Base-by-base conservation (phyloP, 495 filamentous ascomycete species). In the Penicillium ucsense region DNA sequence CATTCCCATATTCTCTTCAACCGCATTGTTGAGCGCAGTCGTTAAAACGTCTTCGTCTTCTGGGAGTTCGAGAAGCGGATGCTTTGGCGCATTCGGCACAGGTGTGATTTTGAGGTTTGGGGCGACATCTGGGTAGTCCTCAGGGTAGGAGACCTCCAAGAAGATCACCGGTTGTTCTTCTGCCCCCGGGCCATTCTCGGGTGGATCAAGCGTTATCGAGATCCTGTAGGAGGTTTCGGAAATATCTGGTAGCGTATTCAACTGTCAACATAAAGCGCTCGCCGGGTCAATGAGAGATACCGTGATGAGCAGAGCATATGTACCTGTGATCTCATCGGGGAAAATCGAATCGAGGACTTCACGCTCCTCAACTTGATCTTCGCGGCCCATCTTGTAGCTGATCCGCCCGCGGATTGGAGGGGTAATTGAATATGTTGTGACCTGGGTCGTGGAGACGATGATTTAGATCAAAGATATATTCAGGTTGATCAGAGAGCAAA, bases 281-380 rank as follows among this genome's bases (percentile, higher is more conserved):
- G 20, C 20, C 20, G 20, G 20, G 20, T 20, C 20, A 20, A 20
- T 20, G 20, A 20, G 20, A 20, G 20, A 20, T 20, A 20, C 20
- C 1, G 20, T 20, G 20, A 20, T 20, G 20, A 20, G 9, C 2
- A 32, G 31, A 11, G 12, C 41, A 37, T 6, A 7, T 28, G 8
- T 11, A 94, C 90, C 86, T 77, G 83, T 87, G 43, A 97, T 95
- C 65, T 99, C 94, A 34, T 99, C 94, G 8, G 94, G 90, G 59
- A 95, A 99, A 55, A 99, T 99, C 46, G 89, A 94, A 59, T 91
- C 88, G 53, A 98, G 86, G 46, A 98, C 90, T 64, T 96, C 92
- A 54, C 91, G 84, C 74, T 98, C 92, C 71, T 98, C 90, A 44
- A 79, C 70, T 65, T 98, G 92, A 47, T 98, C 92, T 70, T 98